These are phyloP conservation scores for Wickerhamomyces subpelliculosus DNA, from an alignment of 805 yeast species.

Conservation along the genomic window DNA sequence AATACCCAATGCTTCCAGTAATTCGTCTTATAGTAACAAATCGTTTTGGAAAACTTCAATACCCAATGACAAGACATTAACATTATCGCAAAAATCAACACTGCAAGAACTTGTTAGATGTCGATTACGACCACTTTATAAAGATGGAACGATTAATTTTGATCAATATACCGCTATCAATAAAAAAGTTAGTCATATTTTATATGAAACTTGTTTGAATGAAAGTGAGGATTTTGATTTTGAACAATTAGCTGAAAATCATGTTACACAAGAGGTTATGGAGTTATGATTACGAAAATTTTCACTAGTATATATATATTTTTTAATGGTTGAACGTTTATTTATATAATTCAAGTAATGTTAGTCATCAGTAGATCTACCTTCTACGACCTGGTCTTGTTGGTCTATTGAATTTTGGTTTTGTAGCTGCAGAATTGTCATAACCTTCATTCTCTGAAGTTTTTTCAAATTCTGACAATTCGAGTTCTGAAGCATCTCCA, in stretches of 20 bases:
- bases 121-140: constrained; percentile 42
- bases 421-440: constrained; percentile 9
- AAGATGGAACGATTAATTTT: constrained; percentile 25
- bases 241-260: constrained; percentile 14
- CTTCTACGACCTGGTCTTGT: constrained; percentile 61
- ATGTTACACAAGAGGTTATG: constrained; percentile 6
- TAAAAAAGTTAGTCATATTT: constrained; percentile 50
- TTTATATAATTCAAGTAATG: too few species aligned
- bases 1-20: too few species aligned
- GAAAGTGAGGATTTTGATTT: constrained; percentile 5
- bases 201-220: constrained; percentile 36
- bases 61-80: background rate
- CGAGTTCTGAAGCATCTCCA: constrained; percentile 68
- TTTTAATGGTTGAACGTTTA: too few species aligned
- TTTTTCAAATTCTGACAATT: constrained; percentile 43
- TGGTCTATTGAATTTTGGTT: constrained; percentile 49
- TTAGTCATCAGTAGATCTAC: constrained; percentile 3
- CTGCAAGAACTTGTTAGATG: constrained; percentile 55
- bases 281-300: constrained; percentile 1
- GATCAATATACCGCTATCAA: constrained; percentile 54
- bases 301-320: too few species aligned
- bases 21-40: constrained; percentile 2
- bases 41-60: constrained; percentile 5
- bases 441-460: constrained; percentile 14
- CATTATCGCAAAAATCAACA: constrained; percentile 40